Conservation (phyloP, 768 basidiomycete genomes). For the Tulasnella sp. region DNA sequence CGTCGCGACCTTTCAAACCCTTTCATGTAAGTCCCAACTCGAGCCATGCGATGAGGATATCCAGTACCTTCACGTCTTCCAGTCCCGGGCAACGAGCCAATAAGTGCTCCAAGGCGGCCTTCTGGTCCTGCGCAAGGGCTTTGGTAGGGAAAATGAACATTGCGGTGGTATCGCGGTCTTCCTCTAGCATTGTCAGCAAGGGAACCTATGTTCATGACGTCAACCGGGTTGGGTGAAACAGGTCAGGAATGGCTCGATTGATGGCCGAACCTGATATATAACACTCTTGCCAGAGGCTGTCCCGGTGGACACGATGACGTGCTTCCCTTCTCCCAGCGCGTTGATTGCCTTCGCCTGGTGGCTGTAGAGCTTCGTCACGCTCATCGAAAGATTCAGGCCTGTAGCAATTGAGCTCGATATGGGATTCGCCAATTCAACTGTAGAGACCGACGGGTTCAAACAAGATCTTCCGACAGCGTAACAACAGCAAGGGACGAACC, state of each 20-base stretch:
- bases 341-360: constrained; percentile 73
- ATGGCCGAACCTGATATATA: constrained; percentile 66
- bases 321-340: constrained; percentile 51
- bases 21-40: neutral
- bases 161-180: constrained; percentile 58
- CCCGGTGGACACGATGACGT: constrained; percentile 85
- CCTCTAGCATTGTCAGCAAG: constrained; percentile 60
- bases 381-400: constrained; percentile 56
- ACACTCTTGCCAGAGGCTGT: constrained; percentile 89
- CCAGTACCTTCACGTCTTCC: constrained; percentile 52
- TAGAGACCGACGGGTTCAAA: neutral
- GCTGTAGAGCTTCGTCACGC: constrained; percentile 60
- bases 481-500: constrained; percentile 44
- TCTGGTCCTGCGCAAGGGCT: constrained; percentile 88
- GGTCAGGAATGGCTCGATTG: neutral
- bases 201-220: constrained; percentile 54
- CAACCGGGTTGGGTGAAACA: neutral
- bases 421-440: constrained; percentile 48
- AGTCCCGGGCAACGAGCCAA: constrained; percentile 58
- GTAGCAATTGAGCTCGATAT: constrained; percentile 55
- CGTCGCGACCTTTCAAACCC: constrained; percentile 54
- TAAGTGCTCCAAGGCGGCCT: constrained; percentile 62
- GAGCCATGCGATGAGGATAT: neutral
- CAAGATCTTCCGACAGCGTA: constrained; percentile 32
- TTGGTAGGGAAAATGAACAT: constrained; percentile 90